Conservation (phyloP, 495 filamentous ascomycete species). For the Talaromyces proteolyticus region DNA sequence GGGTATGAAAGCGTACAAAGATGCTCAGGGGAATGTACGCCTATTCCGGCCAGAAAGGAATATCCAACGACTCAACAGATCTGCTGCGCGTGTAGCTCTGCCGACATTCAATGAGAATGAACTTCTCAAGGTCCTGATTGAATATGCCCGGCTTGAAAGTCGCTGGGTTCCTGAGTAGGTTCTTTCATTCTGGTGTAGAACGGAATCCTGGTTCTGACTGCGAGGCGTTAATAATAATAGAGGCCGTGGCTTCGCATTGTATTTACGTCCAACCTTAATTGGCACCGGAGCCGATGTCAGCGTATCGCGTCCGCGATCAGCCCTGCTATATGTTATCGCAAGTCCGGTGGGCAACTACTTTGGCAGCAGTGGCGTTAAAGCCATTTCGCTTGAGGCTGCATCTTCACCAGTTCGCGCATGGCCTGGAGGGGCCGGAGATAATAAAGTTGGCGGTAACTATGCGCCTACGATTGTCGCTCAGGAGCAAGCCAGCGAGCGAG, state of each 20-base stretch:
- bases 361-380: slow-evolving; percentile 7
- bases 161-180: slow-evolving; percentile 11
- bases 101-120: slow-evolving; percentile 60
- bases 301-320: slow-evolving; percentile 64
- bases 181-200: too few species aligned
- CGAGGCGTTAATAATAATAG: not conserved
- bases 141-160: slow-evolving; percentile 36
- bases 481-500: slow-evolving; percentile 9
- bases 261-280: slow-evolving; percentile 73
- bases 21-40: slow-evolving; percentile 61
- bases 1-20: slow-evolving; percentile 76
- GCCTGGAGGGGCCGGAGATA: slow-evolving; percentile 20
- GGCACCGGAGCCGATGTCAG: slow-evolving; percentile 63
- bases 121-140: slow-evolving; percentile 58
- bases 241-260: slow-evolving; percentile 46
- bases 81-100: slow-evolving; percentile 62
- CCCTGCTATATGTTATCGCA: slow-evolving; percentile 66
- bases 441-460: slow-evolving; percentile 26
- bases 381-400: slow-evolving; percentile 5
- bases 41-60: slow-evolving; percentile 73
- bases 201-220: too few species aligned
- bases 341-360: slow-evolving; percentile 10
- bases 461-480: slow-evolving; percentile 16
- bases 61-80: slow-evolving; percentile 56
- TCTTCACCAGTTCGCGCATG: slow-evolving; percentile 15